Evolutionary conservation across 2,329 filamentous ascomycete species (phyloP), one percentile per base, ranked within the genome.

Genomic region (Beauveria sp.): DNA sequence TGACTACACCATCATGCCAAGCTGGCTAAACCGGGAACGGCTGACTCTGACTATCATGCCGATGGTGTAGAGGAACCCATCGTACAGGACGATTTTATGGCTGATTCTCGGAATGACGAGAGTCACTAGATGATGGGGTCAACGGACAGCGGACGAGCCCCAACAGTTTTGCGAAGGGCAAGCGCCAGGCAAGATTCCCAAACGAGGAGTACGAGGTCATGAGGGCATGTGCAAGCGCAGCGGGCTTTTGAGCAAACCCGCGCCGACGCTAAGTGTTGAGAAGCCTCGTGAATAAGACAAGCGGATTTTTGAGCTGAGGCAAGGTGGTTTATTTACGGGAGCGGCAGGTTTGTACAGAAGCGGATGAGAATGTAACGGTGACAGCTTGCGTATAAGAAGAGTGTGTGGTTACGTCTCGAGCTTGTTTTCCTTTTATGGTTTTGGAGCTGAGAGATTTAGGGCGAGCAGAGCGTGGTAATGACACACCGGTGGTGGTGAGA

Each of bases 401-500:
- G 30, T 34, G 53, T 34, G 53, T 56, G 42, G 42, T 47, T 38
- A 24, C n/a, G 20, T 30, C 30, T 34, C 30, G 30, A 34, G 30
- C 30, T 34, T 30, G 5, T 28, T 28, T 10, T n/a, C 38, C 3
- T 30, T 38, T 22, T 46, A 12, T 34, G 26, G 18, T 16, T 16
- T 34, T 12, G n/a, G n/a, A 56, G 53, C 53, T 56, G 53, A 56
- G 34, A 46, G 53, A 56, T 56, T 55, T 56, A 12, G 53, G 53
- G 53, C 53, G 53, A 42, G 45, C 53, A 46, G 24, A 24, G 10
- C 16, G 10, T 26, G 14, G 24, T 28, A 14, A 18, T 26, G 16
- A 43, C 42, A 24, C 22, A 42, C 10, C 40, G 42, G 24, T 46
- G 53, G 3, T 3, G 26, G 9, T 34, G 53, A 34, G 53, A 46